These are phyloP conservation scores for Talaromyces sp. DNA, from an alignment of 2,329 filamentous ascomycete species.

Conservation along the genomic window DNA sequence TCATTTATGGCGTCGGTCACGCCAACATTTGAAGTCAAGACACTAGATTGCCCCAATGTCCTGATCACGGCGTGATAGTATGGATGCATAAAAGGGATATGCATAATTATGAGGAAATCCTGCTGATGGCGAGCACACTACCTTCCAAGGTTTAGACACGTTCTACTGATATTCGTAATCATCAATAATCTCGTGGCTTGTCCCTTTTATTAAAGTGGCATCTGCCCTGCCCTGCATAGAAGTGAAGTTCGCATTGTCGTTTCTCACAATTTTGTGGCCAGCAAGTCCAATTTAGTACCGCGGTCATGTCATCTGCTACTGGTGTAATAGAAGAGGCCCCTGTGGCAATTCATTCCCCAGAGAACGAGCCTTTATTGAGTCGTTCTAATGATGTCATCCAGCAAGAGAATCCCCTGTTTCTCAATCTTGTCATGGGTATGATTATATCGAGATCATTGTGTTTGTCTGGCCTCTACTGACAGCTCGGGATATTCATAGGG, in stretches of 20 bases:
- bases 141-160: no score
- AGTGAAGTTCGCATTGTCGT: background rate
- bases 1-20: conserved; percentile 13
- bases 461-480: background rate
- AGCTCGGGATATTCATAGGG: conserved; percentile 54
- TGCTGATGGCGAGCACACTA: background rate
- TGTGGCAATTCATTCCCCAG: conserved; percentile 38
- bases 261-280: background rate
- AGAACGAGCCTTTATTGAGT: conserved; percentile 73
- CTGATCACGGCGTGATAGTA: no score
- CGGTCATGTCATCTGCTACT: conserved; percentile 68
- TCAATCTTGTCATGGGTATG: conserved; percentile 76
- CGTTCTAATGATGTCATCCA: conserved; percentile 74
- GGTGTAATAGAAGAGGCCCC: conserved; percentile 61
- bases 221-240: no score
- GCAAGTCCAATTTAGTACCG: background rate
- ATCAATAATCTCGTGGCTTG: background rate
- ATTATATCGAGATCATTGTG: background rate
- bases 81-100: background rate
- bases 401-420: conserved; percentile 64
- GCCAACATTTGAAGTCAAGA: conserved; percentile 15
- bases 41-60: no score
- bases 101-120: background rate
- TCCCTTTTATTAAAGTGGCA: background rate
- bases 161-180: no score